Base-by-base conservation (phyloP, 1,284 basidiomycete species). In the Kwoniella shivajii region DNA sequence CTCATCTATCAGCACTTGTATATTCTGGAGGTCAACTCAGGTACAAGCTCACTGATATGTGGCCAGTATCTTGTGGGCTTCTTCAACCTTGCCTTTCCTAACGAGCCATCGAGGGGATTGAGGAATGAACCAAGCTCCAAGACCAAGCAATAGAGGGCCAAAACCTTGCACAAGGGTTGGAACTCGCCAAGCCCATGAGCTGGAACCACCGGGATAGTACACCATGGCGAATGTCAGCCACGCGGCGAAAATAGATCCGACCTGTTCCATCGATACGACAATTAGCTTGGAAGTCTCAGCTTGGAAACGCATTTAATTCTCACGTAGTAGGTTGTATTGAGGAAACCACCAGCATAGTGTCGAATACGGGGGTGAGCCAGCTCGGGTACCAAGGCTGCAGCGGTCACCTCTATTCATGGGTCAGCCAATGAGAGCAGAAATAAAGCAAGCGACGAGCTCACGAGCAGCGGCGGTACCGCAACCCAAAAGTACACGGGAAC, bases 101-200 rank as follows among this genome's bases (percentile, higher is more conserved):
- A 88, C 81, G 16, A 88, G 80, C 78, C 82, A 88, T 30, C 87
- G 81, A 22, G 87, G 86, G 30, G 85, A 86, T 68, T 89, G 86
- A 6, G 87, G 87, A 11, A 86, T 79, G 61, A 86, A 84, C 74
- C 77, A 81, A 46, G 85, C 79, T 34, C 84, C 71, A 39, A 76
- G 64, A 31, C 86, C 75, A 68, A 88, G 86, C 1, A 86, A 56
- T 11, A 86, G 36, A 1, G 87, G 86, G 1, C 83, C 82, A 18
- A 84, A 63, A 13, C 82, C 85, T 74, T 90, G 88, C 2, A 88
- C 78, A n/a, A 88, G 74, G 2, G 83, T 83, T 1, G 87, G 88
- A 31, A 85, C 80, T 36, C 87, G 77, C 66, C 62, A 72, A 45
- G 50, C 57, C 65, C 65, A 70, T 38, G 52, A 57, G 31, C 36